phyloP scores from a whole-genome alignment of 2,329 filamentous ascomycete genomes.

The Didymella pinodella region DNA sequence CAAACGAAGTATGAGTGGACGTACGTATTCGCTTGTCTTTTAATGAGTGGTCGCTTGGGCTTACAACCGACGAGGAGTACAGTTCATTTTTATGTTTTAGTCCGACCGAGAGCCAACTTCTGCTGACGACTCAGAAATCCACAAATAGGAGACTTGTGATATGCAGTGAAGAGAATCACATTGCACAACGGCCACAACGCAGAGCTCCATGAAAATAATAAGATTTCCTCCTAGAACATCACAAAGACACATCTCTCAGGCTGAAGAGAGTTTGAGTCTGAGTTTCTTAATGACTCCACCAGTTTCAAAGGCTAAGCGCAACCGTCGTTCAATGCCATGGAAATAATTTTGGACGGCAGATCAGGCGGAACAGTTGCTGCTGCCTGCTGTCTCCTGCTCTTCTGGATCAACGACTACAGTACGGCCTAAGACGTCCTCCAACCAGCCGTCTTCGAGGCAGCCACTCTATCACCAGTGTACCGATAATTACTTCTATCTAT shows the following conservation, averaged over 20 bases:
- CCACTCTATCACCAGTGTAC: not conserved
- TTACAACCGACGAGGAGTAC: not conserved
- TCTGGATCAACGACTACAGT: conserved; percentile 61
- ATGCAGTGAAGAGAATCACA: not conserved
- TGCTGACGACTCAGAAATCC: not conserved
- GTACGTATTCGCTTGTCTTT: not conserved
- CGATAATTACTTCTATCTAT: not conserved
- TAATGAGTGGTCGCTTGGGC: not conserved
- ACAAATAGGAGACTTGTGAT: not conserved
- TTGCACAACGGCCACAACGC: not conserved
- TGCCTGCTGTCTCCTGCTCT: conserved; percentile 61
- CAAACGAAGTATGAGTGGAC: not conserved
- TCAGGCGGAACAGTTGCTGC: conserved; percentile 48
- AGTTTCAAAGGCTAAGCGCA: not conserved
- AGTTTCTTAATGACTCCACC: not conserved
- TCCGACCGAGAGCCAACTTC: not conserved
- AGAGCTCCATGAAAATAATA: not conserved
- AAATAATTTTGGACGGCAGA: conserved; percentile 58
- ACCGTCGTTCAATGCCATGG: not conserved
- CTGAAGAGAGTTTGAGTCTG: not conserved
- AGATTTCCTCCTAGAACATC: not conserved
- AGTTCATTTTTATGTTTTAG: not conserved
- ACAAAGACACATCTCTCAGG: not conserved
- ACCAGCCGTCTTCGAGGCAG: not conserved
- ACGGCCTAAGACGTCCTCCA: conserved; percentile 70